Evolutionary conservation across 1,139 yeast species (phyloP), one percentile per base, ranked within the genome.

Genomic region (Saccharomycopsis phalli): DNA sequence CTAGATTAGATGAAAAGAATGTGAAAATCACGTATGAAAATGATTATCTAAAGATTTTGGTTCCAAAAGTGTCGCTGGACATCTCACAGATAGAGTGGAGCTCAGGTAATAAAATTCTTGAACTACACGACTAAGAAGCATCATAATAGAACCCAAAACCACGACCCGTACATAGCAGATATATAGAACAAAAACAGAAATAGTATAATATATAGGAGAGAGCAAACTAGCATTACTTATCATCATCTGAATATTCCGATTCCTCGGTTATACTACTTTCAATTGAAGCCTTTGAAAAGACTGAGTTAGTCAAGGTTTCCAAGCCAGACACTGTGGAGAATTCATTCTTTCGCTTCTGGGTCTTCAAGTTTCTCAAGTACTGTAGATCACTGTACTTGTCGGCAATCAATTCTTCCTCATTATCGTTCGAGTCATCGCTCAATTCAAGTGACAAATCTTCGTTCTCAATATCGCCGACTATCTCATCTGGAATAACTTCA

Each of bases 301-400:
- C 4, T 14, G 23, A 14, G 22, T 11, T 28, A 10, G 19, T 10
- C 18, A 14, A 7, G 22, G n/a, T 16, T 4, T 32, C 6, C 16
- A 16, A 8, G 5, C 32, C 6, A 4, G 25, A n/a, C n/a, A 23
- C 14, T 33, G 13, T 16, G 4, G 25, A 19, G 36, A 18, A 33
- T 5, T 19, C 32, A 5, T 17, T 8, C 10, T 23, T 16, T 4
- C 13, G 11, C 16, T 19, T 19, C 16, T 16, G 13, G 4, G 25
- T n/a, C 4, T 34, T 17, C 38, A 42, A 36, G 16, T 20, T 27
- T 11, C 46, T 13, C 34, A 42, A 41, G 25, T 42, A 42, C 29
- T 40, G 41, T 36, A 42, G 41, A 16, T 33, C 30, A 16, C 46
- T 22, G 25, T 40, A 40, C 22, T 40, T 37, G 10, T 42, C 43